Evolutionary conservation across 768 basidiomycete genomes (phyloP).

Genomic region (Psilocybe cubensis): DNA sequence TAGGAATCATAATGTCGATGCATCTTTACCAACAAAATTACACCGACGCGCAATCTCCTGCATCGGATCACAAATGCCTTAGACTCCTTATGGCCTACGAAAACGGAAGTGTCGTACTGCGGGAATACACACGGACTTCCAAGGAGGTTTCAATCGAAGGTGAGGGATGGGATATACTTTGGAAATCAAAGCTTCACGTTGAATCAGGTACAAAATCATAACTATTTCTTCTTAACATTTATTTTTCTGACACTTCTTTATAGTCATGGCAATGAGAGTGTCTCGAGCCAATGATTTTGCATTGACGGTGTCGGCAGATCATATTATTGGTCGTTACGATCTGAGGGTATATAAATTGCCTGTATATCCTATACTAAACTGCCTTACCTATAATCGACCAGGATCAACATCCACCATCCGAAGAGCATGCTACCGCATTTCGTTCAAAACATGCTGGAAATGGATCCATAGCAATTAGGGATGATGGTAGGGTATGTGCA

Average conservation of each 20-base stretch:
- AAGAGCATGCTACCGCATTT: conserved; percentile 36
- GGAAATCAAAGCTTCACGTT: conserved; percentile 68
- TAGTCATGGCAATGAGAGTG: conserved; percentile 86
- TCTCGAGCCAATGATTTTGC: conserved; percentile 61
- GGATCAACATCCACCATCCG: conserved; percentile 18
- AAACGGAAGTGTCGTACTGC: conserved; percentile 81
- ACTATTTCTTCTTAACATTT: conserved; percentile 19
- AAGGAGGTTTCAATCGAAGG: conserved; percentile 66
- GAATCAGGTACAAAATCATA: conserved; percentile 60
- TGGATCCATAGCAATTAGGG: conserved; percentile 71
- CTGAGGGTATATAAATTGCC: conserved; percentile 40
- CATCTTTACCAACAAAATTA: conserved; percentile 54
- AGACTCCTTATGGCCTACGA: conserved; percentile 82
- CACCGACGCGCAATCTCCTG: conserved; percentile 25
- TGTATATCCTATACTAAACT: background rate
- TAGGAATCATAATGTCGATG: conserved; percentile 90
- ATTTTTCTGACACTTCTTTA: conserved; percentile 24
- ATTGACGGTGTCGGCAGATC: conserved; percentile 85
- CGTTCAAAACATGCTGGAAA: conserved; percentile 84
- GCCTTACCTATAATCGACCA: conserved; percentile 2
- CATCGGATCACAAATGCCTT: conserved; percentile 42
- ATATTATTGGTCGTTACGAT: conserved; percentile 70
- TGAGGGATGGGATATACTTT: conserved; percentile 71
- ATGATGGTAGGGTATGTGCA: conserved; percentile 80
- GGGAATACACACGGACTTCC: conserved; percentile 46